These are phyloP conservation scores for Mycena belliarum DNA, from an alignment of 768 basidiomycete species.

Conservation along the genomic window DNA sequence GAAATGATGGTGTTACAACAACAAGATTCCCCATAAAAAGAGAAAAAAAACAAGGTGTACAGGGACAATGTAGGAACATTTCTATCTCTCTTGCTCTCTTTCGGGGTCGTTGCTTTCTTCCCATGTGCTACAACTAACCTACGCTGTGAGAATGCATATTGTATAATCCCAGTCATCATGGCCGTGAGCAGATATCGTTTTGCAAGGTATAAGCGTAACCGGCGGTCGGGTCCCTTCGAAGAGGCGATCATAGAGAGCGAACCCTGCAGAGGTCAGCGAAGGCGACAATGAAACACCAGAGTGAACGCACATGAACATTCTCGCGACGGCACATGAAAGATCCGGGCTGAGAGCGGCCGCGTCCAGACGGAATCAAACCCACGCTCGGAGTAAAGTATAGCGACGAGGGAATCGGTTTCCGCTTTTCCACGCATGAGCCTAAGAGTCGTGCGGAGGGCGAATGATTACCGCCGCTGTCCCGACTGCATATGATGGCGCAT, in stretches of 20 bases:
- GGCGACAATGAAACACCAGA: neutral
- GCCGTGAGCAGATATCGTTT: conserved; percentile 43
- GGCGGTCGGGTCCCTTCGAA: conserved; percentile 36
- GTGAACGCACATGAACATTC: conserved; percentile 31
- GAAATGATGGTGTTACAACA: conserved; percentile 77
- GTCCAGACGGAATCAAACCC: conserved; percentile 10
- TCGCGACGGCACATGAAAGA: conserved; percentile 43
- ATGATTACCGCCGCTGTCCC: conserved; percentile 31
- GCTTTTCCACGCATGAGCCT: neutral
- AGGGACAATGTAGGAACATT: conserved; percentile 16
- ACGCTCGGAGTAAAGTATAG: conserved; percentile 1
- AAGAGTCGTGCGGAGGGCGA: neutral
- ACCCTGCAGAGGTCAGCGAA: conserved; percentile 19
- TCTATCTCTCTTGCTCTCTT: neutral
- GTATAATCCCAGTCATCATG: conserved; percentile 58
- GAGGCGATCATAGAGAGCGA: conserved; percentile 25
- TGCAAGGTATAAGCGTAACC: conserved; percentile 54
- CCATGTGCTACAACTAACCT: conserved; percentile 16
- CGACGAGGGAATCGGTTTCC: neutral
- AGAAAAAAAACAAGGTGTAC: no score
- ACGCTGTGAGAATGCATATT: conserved; percentile 45
- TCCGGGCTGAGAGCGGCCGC: conserved; percentile 42
- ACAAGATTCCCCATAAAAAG: conserved; percentile 36
- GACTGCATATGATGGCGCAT: conserved; percentile 47
- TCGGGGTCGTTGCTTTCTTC: neutral